phyloP scores from a whole-genome alignment of 2,329 filamentous ascomycete species.

The Trichoderma koningii region DNA sequence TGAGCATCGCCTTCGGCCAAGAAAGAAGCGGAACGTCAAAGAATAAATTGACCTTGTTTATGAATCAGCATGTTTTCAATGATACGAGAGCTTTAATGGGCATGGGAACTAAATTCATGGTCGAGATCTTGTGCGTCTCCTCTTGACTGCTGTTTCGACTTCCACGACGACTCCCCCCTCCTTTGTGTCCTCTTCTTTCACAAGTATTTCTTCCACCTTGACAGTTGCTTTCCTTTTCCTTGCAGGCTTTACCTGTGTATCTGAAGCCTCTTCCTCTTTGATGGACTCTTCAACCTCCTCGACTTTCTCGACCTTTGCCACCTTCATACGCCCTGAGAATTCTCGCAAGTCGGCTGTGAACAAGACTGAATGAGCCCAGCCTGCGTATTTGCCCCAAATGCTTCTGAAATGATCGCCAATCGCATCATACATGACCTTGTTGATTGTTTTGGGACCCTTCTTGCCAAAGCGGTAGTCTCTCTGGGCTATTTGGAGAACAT shows the following conservation, averaged over 20 bases:
- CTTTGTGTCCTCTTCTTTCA: conserved; percentile 33
- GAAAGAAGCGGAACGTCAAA: background rate
- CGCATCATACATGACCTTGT: conserved; percentile 83
- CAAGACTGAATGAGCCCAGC: conserved; percentile 96
- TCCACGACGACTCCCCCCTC: conserved; percentile 31
- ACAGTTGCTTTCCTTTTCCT: conserved; percentile 34
- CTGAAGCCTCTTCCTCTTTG: conserved; percentile 36
- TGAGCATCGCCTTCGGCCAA: background rate
- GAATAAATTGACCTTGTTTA: background rate
- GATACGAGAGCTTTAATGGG: too few species aligned
- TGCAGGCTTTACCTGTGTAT: background rate
- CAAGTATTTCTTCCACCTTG: conserved; percentile 28
- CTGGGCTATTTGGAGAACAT: conserved; percentile 98
- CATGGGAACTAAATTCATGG: background rate
- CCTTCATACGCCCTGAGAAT: conserved; percentile 65
- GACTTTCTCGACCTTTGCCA: conserved; percentile 29
- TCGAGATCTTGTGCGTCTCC: conserved; percentile 34
- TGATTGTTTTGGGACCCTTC: conserved; percentile 80
- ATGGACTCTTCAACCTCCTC: conserved; percentile 20
- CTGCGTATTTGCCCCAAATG: conserved; percentile 90
- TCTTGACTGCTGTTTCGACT: conserved; percentile 34
- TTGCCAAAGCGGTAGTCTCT: conserved; percentile 93
- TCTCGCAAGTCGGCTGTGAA: conserved; percentile 90
- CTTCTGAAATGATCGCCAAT: conserved; percentile 86
- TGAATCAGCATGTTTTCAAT: background rate